These are phyloP conservation scores for Trebouxia sp. DNA, from an alignment of 139 green algal species.

Conservation along the genomic window DNA sequence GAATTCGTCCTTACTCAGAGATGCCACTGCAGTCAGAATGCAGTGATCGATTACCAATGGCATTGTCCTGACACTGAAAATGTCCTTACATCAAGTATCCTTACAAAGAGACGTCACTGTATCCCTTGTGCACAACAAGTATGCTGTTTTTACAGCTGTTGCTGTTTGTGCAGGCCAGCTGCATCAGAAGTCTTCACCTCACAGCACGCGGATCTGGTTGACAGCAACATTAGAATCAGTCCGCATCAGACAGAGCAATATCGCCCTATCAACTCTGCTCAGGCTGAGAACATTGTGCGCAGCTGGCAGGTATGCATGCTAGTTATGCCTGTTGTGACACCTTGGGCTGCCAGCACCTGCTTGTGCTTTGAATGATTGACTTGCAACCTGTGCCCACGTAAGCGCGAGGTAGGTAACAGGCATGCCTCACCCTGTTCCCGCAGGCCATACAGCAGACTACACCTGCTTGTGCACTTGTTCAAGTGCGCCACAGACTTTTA, in stretches of 20 bases:
- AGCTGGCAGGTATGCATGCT: neutral
- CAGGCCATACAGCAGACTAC: no score
- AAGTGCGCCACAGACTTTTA: no score
- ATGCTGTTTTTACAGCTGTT: neutral
- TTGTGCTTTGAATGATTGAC: neutral
- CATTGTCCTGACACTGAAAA: no score
- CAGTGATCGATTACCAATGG: no score
- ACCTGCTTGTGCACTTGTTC: no score
- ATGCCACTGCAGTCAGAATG: no score
- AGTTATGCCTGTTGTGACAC: neutral
- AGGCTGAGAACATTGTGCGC: slow-evolving; percentile 9
- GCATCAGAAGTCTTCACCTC: neutral
- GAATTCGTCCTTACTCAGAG: no score
- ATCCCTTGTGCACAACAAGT: neutral
- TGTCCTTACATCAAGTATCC: no score
- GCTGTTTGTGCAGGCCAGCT: neutral
- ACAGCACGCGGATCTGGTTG: neutral
- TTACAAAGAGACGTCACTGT: no score
- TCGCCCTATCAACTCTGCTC: neutral
- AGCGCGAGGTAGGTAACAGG: no score
- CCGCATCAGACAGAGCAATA: neutral
- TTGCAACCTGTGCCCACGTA: no score
- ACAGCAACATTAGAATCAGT: neutral
- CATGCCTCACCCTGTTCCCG: no score
- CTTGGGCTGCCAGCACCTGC: neutral